Base-by-base conservation (phyloP, 768 basidiomycete species). In the Agaricus bisporus region DNA sequence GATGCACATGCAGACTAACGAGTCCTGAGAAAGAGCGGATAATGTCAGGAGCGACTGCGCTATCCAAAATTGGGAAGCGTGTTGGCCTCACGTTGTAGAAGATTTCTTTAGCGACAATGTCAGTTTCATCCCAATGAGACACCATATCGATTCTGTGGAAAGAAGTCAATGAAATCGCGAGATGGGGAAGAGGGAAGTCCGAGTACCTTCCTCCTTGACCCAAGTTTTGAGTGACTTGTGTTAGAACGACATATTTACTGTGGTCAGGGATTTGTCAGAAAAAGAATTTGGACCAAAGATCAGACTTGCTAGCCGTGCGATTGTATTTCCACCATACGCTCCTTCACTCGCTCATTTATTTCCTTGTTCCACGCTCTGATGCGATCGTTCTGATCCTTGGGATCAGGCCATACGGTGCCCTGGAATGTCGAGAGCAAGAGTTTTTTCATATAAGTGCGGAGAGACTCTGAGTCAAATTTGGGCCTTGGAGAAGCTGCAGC, bases 71-170 rank as follows among this genome's bases (percentile, higher is more conserved):
- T 36, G 48, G 39, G 38, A 51, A 41, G 44, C n/a, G n/a, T 48
- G 41, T 51, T 57, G 56, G 25, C 72, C 87, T 58, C 69, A 91
- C 90, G 64, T 89, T 93, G 44, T 76, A 75, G 70, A 79, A 90
- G 64, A 92, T 74, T 68, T 92, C 90, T 66, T 89, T 83, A 39
- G 83, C 77, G 55, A 90, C 82, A 48, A 77, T 73, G 63, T 93
- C 91, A 49, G 81, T 79, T 58, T 92, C 90, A 71, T 93, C 90
- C 90, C 90, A 93, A 63, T 93, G 91, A 57, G 86, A 90, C 46
- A 78, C 79, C 70, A 93, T 80, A 66, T 88, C 88, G 44, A 86
- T 88, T 60, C 90, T 91, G 60, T 45, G 56, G 46, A 41, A 10
- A 28, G 52, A 18, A 37, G 26, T 37, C 38, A 49, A 54, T 48